These are phyloP conservation scores for Aspergillus bridgeri DNA, from an alignment of 495 filamentous ascomycete genomes.

Conservation along the genomic window DNA sequence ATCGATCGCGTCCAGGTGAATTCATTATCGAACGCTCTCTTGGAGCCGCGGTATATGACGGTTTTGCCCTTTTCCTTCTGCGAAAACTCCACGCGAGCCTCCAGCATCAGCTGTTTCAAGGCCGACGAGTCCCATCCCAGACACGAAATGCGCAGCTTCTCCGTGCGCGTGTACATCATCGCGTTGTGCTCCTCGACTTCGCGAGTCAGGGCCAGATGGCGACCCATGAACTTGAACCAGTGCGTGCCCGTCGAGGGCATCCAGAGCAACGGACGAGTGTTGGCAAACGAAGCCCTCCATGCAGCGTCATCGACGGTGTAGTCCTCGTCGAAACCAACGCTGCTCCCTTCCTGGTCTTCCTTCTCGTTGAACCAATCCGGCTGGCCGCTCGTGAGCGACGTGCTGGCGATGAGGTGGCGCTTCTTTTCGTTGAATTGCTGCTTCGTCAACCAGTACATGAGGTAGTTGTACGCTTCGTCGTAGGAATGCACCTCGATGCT, in stretches of 20 bases:
- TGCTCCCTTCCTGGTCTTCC: background rate
- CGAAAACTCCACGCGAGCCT: constrained; percentile 6
- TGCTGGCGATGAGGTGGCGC: constrained; percentile 3
- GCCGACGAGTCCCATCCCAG: constrained; percentile 5
- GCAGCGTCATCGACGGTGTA: background rate
- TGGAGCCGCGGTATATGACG: constrained; percentile 7
- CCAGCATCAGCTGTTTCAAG: constrained; percentile 6
- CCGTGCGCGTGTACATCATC: constrained; percentile 2
- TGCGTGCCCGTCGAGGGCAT: constrained; percentile 6
- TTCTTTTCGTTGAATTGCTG: constrained; percentile 4
- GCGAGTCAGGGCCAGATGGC: constrained; percentile 3
- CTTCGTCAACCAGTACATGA: constrained; percentile 11
- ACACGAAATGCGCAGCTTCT: constrained; percentile 3
- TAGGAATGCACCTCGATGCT: constrained; percentile 7
- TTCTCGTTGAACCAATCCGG: background rate
- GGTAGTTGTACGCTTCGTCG: constrained; percentile 8
- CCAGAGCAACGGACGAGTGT: constrained; percentile 2
- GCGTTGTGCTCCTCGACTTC: constrained; percentile 1
- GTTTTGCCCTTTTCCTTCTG: constrained; percentile 13
- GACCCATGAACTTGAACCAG: constrained; percentile 4
- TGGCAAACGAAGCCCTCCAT: constrained; percentile 3
- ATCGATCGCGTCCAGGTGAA: constrained; percentile 7
- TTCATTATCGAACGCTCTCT: constrained; percentile 7
- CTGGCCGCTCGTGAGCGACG: background rate
- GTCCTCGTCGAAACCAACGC: background rate